Conservation (phyloP, 2,329 filamentous ascomycete genomes). For the Diplodia corticola region DNA sequence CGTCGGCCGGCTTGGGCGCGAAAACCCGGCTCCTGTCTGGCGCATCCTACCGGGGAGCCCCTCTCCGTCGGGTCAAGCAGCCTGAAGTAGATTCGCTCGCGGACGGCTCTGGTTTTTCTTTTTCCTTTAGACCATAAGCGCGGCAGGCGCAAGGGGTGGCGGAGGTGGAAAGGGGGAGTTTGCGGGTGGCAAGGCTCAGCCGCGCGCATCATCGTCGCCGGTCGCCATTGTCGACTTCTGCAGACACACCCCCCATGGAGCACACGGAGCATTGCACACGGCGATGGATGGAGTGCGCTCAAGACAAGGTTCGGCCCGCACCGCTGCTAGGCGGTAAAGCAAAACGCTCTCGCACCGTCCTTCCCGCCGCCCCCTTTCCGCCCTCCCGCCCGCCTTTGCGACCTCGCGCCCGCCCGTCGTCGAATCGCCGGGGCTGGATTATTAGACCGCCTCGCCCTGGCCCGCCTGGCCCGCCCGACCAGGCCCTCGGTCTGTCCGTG, state of each 20-base stretch:
- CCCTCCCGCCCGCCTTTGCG: background rate
- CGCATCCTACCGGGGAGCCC: background rate
- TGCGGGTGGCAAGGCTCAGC: background rate
- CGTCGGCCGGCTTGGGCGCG: background rate
- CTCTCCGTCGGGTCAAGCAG: background rate
- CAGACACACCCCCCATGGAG: too few relatives aligned
- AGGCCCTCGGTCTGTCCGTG: background rate
- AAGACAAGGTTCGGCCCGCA: constrained; percentile 22
- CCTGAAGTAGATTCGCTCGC: background rate
- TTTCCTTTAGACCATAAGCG: background rate
- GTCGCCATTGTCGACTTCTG: background rate
- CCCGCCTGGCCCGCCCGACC: background rate
- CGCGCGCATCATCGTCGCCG: background rate
- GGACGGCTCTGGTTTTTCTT: background rate
- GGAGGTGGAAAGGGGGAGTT: background rate
- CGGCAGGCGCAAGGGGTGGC: background rate
- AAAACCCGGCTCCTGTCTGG: background rate
- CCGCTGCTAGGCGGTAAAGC: constrained; percentile 16
- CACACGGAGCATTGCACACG: background rate
- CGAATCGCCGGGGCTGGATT: background rate
- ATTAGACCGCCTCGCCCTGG: background rate
- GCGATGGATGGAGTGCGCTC: background rate
- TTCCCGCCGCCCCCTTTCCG: background rate
- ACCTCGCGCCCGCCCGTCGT: background rate
- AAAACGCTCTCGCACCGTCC: background rate